A percentile compares a stretch with the other conserved stretches of the same genome.
These are phyloP conservation scores for Pseudocercospora vitis DNA, from an alignment of 2,329 filamentous ascomycete species.

Conservation along the genomic window DNA sequence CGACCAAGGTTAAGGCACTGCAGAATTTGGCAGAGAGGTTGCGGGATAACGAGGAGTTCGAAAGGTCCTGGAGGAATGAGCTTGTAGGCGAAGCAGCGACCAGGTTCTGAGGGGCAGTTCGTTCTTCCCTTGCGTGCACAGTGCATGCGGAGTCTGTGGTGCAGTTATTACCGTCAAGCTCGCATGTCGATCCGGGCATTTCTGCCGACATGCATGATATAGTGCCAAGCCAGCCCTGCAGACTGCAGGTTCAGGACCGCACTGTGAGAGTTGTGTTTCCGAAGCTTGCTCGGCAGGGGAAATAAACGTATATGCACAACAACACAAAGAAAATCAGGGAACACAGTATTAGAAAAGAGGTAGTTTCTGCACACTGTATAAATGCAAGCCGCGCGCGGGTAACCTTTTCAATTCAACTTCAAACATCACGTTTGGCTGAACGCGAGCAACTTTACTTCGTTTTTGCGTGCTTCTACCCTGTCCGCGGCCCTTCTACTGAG, in stretches of 20 bases:
- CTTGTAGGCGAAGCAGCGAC: not conserved
- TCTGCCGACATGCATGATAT: not conserved
- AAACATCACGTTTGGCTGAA: not conserved
- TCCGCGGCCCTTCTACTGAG: constrained; percentile 65
- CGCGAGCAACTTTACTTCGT: not conserved
- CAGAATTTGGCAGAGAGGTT: not conserved
- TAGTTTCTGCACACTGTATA: not conserved
- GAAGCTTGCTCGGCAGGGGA: constrained; percentile 1
- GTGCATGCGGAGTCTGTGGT: no score
- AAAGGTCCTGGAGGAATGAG: not conserved
- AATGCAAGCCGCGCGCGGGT: not conserved
- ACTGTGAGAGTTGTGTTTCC: not conserved
- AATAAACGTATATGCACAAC: not conserved
- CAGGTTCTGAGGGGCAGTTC: not conserved
- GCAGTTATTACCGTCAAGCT: not conserved
- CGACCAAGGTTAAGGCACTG: not conserved
- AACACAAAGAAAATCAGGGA: not conserved
- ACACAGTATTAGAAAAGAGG: not conserved
- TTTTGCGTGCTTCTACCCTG: not conserved
- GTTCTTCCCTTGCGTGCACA: no score
- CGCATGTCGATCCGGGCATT: not conserved
- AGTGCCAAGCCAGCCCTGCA: not conserved
- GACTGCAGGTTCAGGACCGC: not conserved
- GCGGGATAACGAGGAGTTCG: not conserved
- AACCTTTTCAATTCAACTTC: not conserved